Evolutionary conservation across 2,329 filamentous ascomycete genomes (phyloP).

Genomic region (Juglanconis sp.): DNA sequence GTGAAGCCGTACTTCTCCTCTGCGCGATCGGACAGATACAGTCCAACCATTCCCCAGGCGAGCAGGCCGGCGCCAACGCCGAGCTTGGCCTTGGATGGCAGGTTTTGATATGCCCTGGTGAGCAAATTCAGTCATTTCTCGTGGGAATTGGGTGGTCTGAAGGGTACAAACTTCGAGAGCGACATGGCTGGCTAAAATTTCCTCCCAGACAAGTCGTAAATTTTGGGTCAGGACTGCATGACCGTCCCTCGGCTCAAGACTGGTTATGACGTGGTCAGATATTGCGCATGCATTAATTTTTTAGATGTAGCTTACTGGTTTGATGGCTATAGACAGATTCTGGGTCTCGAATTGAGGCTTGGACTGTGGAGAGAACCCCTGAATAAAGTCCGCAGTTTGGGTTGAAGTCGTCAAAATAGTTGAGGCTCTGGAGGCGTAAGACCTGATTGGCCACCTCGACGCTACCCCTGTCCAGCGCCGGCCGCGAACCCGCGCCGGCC

Average conservation of each 20-base stretch:
- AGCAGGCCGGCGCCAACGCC: slow-evolving; percentile 72
- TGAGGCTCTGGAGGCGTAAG: slow-evolving; percentile 8
- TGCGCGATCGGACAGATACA: slow-evolving; percentile 69
- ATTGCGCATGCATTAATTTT: background rate
- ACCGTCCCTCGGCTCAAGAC: background rate
- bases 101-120: slow-evolving; percentile 65
- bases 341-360: background rate
- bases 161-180: slow-evolving; percentile 9
- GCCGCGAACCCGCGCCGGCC: background rate
- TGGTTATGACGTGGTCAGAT: background rate
- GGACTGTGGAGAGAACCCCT: background rate
- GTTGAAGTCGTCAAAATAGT: background rate
- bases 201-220: background rate
- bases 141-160: background rate
- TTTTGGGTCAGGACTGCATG: background rate
- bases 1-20: slow-evolving; percentile 72
- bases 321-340: no score
- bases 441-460: background rate
- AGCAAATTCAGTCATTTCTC: background rate
- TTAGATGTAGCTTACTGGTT: background rate
- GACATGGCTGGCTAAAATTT: slow-evolving; percentile 6
- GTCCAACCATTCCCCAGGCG: slow-evolving; percentile 69
- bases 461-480: background rate
- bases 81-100: slow-evolving; percentile 67
- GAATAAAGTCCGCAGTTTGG: background rate